phyloP scores from a whole-genome alignment of 208 protist genomes.

The Acanthamoeba sp. region DNA sequence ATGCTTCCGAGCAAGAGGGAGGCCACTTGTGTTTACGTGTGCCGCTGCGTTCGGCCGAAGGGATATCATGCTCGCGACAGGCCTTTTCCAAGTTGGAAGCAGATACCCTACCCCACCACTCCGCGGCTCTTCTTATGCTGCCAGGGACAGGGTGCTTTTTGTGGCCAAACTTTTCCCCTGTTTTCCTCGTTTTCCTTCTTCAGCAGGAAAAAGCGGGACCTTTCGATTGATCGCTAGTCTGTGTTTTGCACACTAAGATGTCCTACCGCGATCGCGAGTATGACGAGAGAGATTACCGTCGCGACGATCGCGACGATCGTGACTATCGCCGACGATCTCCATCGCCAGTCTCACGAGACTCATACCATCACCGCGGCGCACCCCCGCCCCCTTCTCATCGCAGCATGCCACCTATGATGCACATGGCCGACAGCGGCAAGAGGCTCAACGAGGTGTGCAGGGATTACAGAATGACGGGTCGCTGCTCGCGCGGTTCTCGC shows the following conservation, averaged over 20 bases:
- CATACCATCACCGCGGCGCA: background rate
- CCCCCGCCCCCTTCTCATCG: background rate
- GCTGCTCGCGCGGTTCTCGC: slow-evolving; percentile 13
- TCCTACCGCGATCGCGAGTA: slow-evolving; percentile 53
- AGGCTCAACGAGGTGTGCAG: background rate
- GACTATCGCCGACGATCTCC: slow-evolving; percentile 23
- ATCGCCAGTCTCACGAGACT: background rate
- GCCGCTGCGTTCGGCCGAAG: too few relatives aligned
- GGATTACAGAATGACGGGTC: slow-evolving; percentile 29
- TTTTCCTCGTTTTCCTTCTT: too few relatives aligned
- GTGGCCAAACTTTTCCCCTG: too few relatives aligned
- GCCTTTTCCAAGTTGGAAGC: too few relatives aligned
- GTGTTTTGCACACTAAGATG: slow-evolving; percentile 3
- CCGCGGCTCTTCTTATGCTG: too few relatives aligned
- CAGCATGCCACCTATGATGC: slow-evolving; percentile 4
- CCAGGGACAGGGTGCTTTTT: too few relatives aligned
- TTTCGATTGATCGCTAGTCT: background rate
- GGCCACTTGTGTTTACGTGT: too few relatives aligned
- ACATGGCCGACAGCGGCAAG: background rate
- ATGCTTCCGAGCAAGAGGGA: too few relatives aligned
- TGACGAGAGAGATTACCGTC: slow-evolving; percentile 32
- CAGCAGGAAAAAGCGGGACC: too few relatives aligned
- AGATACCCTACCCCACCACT: too few relatives aligned
- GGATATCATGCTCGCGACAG: too few relatives aligned
- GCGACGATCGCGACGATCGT: slow-evolving; percentile 17